Evolutionary conservation across 2,329 filamentous ascomycete species (phyloP), one percentile per base, ranked within the genome.

Genomic region (Dactylellina cionopaga): DNA sequence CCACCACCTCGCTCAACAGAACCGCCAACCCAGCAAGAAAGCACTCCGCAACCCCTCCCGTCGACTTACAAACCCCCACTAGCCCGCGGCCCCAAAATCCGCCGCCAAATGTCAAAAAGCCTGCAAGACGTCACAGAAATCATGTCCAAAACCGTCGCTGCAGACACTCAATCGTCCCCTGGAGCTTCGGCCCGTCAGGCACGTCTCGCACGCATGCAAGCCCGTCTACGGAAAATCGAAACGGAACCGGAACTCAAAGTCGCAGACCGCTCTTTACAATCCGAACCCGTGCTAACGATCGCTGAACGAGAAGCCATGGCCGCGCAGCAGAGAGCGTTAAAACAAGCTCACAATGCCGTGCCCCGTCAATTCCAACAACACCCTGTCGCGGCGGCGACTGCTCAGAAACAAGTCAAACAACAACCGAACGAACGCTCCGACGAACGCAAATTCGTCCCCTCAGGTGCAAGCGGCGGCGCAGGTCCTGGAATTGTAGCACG

Each of bases 71-170:
- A 41, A 55, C 51, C 54, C 7, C 25, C 33, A 4, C 51, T 39
- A 17, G 15, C 51, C 15, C 22, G 17, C 29, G 17, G 31, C 19
- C 10, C 31, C 13, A 51, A n/a, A 29, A 29, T 24, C 46, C 51
- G 25, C 17, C 19, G 22, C 9, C 41, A 19, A 9, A 27, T 39
- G 4, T 13, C 29, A 5, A 13, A 24, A 3, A 64, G 33, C 37
- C 46, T n/a, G 15, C 13, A 22, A 4, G 51, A 62, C n/a, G 44
- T 54, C 6, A 47, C 55, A n/a, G 19, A 24, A 11, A 22, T 70
- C 6, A 70, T 70, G 25, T 43, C 66, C 17, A 54, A 41, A 15
- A 7, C 65, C 13, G n/a, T n/a, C n/a, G n/a, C n/a, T n/a, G 35
- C 56, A 19, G 15, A 55, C 13, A 10, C 27, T 2, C 6, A 15